phyloP scores from a whole-genome alignment of 805 yeast genomes.

The Pichia insulana region DNA sequence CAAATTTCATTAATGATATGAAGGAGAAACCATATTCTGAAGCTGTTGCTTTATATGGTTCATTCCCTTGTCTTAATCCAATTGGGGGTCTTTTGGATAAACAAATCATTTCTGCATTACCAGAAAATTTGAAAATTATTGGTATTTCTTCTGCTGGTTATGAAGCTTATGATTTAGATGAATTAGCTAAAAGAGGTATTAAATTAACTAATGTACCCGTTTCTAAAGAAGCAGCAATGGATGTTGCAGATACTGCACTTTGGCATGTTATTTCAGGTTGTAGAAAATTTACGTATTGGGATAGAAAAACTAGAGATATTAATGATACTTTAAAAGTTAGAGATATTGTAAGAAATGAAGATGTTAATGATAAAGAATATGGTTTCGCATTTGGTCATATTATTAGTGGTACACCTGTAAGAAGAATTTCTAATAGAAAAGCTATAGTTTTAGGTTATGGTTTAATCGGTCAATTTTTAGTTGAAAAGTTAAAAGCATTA shows the following conservation, averaged over 20 bases:
- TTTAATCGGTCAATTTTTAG: conserved; percentile 60
- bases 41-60: conserved; percentile 41
- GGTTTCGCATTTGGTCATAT: conserved; percentile 17
- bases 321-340: conserved; percentile 37
- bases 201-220: conserved; percentile 54
- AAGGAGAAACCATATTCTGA: conserved; percentile 25
- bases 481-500: conserved; percentile 42
- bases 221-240: conserved; percentile 40
- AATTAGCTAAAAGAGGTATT: conserved; percentile 32
- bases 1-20: conserved; percentile 33
- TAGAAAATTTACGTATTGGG: conserved; percentile 46
- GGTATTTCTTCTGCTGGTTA: conserved; percentile 49
- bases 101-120: conserved; percentile 33
- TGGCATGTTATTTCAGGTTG: conserved; percentile 50
- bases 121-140: conserved; percentile 35
- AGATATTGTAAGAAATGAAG: conserved; percentile 16
- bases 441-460: conserved; percentile 72
- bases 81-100: conserved; percentile 37
- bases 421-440: conserved; percentile 32
- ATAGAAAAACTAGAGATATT: conserved; percentile 23
- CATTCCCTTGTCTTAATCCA: conserved; percentile 40
- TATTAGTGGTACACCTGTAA: conserved; percentile 7
- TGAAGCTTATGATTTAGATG: conserved; percentile 35
- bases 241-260: conserved; percentile 68
- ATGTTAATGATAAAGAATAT: background rate